Evolutionary conservation across 2,329 filamentous ascomycete species (phyloP).

Genomic region (Cladosporium phlei): DNA sequence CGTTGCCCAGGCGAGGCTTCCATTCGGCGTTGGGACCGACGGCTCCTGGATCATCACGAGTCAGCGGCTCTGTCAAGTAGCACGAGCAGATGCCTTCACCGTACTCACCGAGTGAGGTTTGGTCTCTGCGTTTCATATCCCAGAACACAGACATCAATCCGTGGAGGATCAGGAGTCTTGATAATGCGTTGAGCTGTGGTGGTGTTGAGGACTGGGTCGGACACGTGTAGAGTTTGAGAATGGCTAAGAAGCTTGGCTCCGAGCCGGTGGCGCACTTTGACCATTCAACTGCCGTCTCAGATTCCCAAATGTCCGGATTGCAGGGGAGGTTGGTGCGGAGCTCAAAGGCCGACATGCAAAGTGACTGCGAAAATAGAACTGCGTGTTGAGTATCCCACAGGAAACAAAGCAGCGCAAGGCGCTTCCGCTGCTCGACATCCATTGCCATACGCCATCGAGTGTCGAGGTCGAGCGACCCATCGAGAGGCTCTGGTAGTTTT

Average conservation of each 20-base stretch:
- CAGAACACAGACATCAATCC: conserved; percentile 60
- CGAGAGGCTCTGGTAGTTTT: conserved; percentile 31
- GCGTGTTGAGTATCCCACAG: conserved; percentile 64
- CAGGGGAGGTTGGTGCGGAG: conserved; percentile 55
- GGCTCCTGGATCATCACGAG: neutral
- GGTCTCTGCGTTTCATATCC: conserved; percentile 59
- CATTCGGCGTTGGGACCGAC: conserved; percentile 37
- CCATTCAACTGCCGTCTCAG: conserved; percentile 50
- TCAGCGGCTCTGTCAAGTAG: neutral
- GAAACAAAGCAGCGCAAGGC: conserved; percentile 57
- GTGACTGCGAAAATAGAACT: conserved; percentile 60
- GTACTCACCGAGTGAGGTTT: conserved; percentile 52
- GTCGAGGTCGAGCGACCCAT: conserved; percentile 39
- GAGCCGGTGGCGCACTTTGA: conserved; percentile 11
- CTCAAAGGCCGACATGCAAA: conserved; percentile 63
- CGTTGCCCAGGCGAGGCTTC: conserved; percentile 48
- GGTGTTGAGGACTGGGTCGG: conserved; percentile 36
- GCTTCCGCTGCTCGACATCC: conserved; percentile 55
- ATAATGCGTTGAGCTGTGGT: conserved; percentile 46
- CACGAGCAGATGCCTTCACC: neutral
- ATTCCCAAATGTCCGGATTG: conserved; percentile 54
- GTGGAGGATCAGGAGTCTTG: conserved; percentile 53
- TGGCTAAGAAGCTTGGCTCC: conserved; percentile 45
- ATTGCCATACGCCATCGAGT: conserved; percentile 51
- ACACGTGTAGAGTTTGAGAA: conserved; percentile 54